phyloP scores from a whole-genome alignment of 2,329 filamentous ascomycete genomes.

The Fusarium pseudocircinatum region DNA sequence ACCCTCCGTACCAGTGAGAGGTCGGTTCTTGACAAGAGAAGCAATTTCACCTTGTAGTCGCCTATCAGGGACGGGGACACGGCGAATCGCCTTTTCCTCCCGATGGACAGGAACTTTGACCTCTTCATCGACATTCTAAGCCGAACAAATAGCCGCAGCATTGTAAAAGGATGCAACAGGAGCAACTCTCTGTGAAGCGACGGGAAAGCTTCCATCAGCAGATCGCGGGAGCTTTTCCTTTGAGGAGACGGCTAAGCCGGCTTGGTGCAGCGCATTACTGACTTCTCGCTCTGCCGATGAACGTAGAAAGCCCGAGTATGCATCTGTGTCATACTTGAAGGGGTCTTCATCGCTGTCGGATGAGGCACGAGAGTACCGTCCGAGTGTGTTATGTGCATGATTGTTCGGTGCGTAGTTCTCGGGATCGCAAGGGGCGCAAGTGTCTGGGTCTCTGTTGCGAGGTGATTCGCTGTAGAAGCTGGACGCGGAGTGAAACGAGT shows the following conservation, averaged over 20 bases:
- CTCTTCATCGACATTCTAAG: slow-evolving; percentile 54
- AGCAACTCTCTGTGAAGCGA: slow-evolving; percentile 1
- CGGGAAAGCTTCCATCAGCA: neutral
- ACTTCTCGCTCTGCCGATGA: slow-evolving; percentile 55
- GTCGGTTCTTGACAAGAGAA: slow-evolving; percentile 26
- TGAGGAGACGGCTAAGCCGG: slow-evolving; percentile 37
- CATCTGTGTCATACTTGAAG: slow-evolving; percentile 57
- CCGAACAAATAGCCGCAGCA: slow-evolving; percentile 49
- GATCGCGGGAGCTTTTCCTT: neutral
- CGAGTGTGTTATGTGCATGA: slow-evolving; percentile 9
- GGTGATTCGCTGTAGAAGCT: slow-evolving; percentile 40
- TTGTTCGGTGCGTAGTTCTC: neutral
- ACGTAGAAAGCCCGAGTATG: slow-evolving; percentile 51
- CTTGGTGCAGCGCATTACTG: slow-evolving; percentile 51
- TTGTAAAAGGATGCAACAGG: slow-evolving; percentile 49
- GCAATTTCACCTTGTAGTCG: slow-evolving; percentile 29
- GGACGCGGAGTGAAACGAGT: slow-evolving; percentile 43
- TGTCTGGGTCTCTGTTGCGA: slow-evolving; percentile 8
- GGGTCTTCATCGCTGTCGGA: slow-evolving; percentile 53
- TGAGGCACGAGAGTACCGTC: slow-evolving; percentile 45
- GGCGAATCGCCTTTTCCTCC: slow-evolving; percentile 4
- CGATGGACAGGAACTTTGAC: slow-evolving; percentile 49
- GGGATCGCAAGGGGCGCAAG: neutral
- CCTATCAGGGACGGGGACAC: slow-evolving; percentile 5
- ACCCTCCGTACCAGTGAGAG: slow-evolving; percentile 30